Evolutionary conservation across 257 asterid species (phyloP), one percentile per base, ranked within the genome.

Genomic region (Pogostemon cablin): DNA sequence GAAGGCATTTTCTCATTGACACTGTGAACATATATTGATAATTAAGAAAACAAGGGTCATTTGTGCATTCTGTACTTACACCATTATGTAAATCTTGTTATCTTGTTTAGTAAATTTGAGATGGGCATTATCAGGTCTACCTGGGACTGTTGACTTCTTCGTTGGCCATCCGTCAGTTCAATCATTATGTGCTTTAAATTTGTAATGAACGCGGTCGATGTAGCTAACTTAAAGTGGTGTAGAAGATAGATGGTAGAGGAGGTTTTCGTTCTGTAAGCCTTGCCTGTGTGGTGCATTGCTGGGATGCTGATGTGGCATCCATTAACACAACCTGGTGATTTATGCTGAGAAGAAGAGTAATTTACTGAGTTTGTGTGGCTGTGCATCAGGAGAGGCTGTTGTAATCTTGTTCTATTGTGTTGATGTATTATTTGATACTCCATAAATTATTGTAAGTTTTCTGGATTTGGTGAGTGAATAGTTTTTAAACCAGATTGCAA

Each of bases 321-420:
- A 65, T 72, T 62, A 39, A 9, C 57, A 53, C 77, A 9, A 40
- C 49, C 20, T 4, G 41, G 38, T 56, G 66, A 73, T 73, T 38
- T 56, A 42, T 40, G 58, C 34, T 6, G 71, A 52, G 52, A 49
- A 50, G 58, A 58, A 47, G 63, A 59, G 44, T 7, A 62, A 42
- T 60, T 35, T 42, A 8, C 15, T 41, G 50, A 52, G 35, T 47
- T 49, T 61, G 41, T 68, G 79, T 32, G 59, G 52, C 40, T 52
- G 49, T 25, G 71, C 11, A 44, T 41, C 43, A 43, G 44, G 67
- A 44, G 52, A 73, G 61, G 50, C 35, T 65, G 77, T 64, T 67
- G 72, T 57, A 73, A 65, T 65, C 78, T 64, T 73, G 72, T 56
- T 44, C 65, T 72, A 7, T 59, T 42, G 15, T 69, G 70, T 37